Evolutionary conservation across 805 yeast species (phyloP), one percentile per base, ranked within the genome.

Genomic region (Saccharomycopsis synnaedendra): DNA sequence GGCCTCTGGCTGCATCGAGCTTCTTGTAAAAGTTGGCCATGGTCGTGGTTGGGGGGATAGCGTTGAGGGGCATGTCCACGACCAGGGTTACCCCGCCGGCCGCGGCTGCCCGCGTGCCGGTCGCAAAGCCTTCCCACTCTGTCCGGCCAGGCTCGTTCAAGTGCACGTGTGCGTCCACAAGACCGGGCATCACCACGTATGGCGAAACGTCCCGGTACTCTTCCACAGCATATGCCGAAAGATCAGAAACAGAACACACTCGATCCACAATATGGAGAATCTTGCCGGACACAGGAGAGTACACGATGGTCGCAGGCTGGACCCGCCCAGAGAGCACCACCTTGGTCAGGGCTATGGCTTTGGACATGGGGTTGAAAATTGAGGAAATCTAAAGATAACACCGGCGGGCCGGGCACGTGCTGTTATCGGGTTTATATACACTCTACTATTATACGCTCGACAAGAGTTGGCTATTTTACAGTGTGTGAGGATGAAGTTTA

Each of bases 71-170:
- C 97, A 89, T 89, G 62, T 89, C 97, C 19, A 89, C 75, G 19
- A 89, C 94, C 0, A 96, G 88, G 29, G 97, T 89, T 43, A 89
- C 97, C 49, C 97, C 97, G 11, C 97, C 97, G 8, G 89, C 73
- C 0, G 95, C 95, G 0, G 97, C 97, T 2, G 96, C 85, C 60
- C 82, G 81, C 0, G 97, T 89, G 0, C 97, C 97, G 0, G 95
- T 83, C n/a, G 80, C 95, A 61, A 90, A 89, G 1, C 97, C 97
- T 64, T 89, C 97, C 97, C 97, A 89, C 53, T 88, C 96, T 1
- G 97, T 89, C 56, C 97, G 70, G n/a, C 97, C 97, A 0, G 97
- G 97, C 59, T 90, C 97, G 62, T 90, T 90, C 56, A 89, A 67
- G 59, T 89, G 97, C 30, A 89, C 97, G 62, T 89, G 97, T 4